phyloP scores from a whole-genome alignment of 306 rosid genomes.

The Castanea mollissima region DNA sequence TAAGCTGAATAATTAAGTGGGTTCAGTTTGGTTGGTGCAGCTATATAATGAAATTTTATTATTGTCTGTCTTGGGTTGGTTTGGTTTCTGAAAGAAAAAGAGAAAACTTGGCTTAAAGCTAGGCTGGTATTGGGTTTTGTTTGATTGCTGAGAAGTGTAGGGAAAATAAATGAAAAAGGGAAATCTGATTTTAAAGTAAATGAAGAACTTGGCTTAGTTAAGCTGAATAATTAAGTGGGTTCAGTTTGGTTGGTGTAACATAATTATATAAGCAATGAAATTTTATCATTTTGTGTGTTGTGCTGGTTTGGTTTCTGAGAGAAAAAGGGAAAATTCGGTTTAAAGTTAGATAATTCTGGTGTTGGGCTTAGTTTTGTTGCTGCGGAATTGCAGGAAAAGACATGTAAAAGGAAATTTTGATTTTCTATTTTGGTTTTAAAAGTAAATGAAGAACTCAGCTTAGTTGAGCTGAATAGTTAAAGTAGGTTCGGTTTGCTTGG shows the following conservation, averaged over 20 bases:
- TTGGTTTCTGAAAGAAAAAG: not conserved
- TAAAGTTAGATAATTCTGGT: not conserved
- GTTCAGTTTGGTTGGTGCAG: no score
- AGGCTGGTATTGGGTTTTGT: not conserved
- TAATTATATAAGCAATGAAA: no score
- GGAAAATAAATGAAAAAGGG: not conserved
- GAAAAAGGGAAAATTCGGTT: not conserved
- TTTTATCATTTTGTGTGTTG: not conserved
- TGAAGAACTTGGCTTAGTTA: not conserved
- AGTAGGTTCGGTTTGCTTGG: not conserved
- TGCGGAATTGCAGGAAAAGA: not conserved
- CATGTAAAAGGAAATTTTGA: not conserved
- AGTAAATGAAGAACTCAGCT: not conserved
- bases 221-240: not conserved
- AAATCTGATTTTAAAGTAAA: not conserved
- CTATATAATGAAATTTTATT: no score
- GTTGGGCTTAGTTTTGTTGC: not conserved
- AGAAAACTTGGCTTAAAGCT: not conserved
- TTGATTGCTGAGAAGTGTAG: not conserved
- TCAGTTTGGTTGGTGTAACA: not conserved
- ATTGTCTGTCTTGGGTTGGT: not conserved
- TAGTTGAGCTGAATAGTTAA: not conserved
- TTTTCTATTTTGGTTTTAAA: not conserved
- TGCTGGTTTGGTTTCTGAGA: not conserved
- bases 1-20: no score